Evolutionary conservation across 176 grass and related monocot species (phyloP).

Genomic region (Oryza nivara): DNA sequence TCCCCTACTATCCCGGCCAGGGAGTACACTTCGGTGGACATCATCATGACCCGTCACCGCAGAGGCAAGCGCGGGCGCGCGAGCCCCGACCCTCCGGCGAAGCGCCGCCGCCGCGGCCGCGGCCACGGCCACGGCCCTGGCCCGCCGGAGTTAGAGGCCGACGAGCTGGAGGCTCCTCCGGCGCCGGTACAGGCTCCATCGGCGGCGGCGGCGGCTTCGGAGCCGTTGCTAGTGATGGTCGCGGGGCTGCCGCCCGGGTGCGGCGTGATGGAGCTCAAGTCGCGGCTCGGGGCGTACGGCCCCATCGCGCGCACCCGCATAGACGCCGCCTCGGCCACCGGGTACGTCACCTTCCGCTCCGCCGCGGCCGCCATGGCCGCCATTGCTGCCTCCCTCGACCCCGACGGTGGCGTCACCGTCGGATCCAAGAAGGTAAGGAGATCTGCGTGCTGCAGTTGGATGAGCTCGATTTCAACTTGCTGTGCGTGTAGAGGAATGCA

Average conservation of each 20-base stretch:
- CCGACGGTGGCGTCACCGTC: constrained; percentile 50
- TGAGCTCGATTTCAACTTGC: constrained; percentile 14
- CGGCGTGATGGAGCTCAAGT: constrained; percentile 90
- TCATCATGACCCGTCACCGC: constrained; percentile 49
- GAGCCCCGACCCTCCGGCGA: constrained; percentile 41
- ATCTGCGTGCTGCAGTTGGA: background rate
- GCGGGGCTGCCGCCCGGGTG: constrained; percentile 65
- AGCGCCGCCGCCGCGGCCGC: constrained; percentile 39
- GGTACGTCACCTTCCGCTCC: constrained; percentile 80
- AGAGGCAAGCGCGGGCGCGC: constrained; percentile 59
- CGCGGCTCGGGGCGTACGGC: constrained; percentile 69
- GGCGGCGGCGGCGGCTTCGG: background rate
- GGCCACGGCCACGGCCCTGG: background rate
- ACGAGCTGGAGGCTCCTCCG: constrained; percentile 1
- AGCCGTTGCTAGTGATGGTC: constrained; percentile 56
- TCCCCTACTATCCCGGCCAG: background rate
- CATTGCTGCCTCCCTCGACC: constrained; percentile 74
- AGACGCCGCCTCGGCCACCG: constrained; percentile 56
- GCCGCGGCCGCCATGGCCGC: constrained; percentile 53
- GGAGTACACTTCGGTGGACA: background rate
- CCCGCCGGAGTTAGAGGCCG: constrained; percentile 3
- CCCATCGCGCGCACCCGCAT: constrained; percentile 72
- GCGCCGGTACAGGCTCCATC: background rate
- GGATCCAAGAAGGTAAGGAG: constrained; percentile 64
- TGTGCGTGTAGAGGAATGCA: background rate